Base-by-base conservation (phyloP, 1,284 basidiomycete genomes). In the Boletus smithii region DNA sequence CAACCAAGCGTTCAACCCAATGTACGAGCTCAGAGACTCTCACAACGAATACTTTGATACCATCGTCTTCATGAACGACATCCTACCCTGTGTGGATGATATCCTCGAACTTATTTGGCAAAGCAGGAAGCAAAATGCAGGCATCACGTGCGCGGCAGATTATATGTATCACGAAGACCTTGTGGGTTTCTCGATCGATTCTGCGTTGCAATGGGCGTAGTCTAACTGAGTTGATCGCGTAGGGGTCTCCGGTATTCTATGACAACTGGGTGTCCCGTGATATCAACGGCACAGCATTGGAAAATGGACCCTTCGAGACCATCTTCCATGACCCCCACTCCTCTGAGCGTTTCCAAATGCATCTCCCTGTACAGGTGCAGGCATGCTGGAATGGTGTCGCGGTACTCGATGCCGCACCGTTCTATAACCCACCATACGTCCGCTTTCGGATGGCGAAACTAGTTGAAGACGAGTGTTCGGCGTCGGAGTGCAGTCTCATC, bases 151-250 rank as follows among this genome's bases (percentile, higher is more conserved):
- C 63, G 94, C 94, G 0, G 85, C 93, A 2, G 94, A 97, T 68
- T 97, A 97, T 72, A 97, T 97, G 90, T 97, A 91, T 72, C 94
- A 97, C 71, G 83, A 93, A 38, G 92, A 95, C 49, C 88, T 97
- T 53, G 87, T 83, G 55, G 57, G 80, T 73, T 31, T 18, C 17
- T 26, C 8, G 31, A 11, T 30, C 10, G n/a, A 20, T 34, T 47
- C 2, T 26, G 17, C 0, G 22, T 22, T 24, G 8, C 22, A 2
- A 8, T n/a, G 27, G 2, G 13, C 6, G 13, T 26, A 7, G 18
- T 49, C 37, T 49, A 42, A 57, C 32, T 20, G 30, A 37, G 18
- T 17, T 35, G 22, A 29, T 6, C 24, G 5, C 9, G 10, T 20
- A 65, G 63, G 56, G 67, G 16, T 77, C 90, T 0, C 93, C 93